Evolutionary conservation across 352 stramenopile genomes (phyloP).

Genomic region (Globisporangium heterothallicum): DNA sequence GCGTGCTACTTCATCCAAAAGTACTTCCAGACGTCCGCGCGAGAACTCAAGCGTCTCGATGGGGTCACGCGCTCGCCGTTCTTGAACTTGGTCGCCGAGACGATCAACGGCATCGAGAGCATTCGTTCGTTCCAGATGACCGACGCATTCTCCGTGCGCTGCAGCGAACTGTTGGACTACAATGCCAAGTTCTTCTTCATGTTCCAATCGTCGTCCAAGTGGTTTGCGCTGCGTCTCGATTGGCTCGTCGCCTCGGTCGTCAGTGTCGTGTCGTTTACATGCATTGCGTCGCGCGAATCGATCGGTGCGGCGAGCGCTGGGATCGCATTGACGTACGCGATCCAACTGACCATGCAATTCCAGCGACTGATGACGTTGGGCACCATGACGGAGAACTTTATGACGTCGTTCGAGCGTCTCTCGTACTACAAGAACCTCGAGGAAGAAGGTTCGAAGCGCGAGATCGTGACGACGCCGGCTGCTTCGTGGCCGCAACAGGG

Average conservation of each 20-base stretch:
- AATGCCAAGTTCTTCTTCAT: constrained; percentile 17
- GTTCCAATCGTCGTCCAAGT: constrained; percentile 6
- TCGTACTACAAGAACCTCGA: constrained; percentile 8
- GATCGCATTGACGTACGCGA: constrained; percentile 19
- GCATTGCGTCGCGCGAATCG: constrained; percentile 3
- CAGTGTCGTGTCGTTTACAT: constrained; percentile 10
- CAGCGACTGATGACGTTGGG: constrained; percentile 6
- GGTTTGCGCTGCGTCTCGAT: constrained; percentile 19
- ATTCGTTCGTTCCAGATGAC: constrained; percentile 53
- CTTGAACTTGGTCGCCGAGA: constrained; percentile 86
- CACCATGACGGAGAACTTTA: constrained; percentile 17
- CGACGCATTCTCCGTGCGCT: constrained; percentile 1
- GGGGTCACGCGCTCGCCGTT: constrained; percentile 70
- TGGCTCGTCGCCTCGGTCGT: constrained; percentile 12
- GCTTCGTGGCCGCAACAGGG: constrained; percentile 14
- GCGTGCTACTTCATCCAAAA: constrained; percentile 22
- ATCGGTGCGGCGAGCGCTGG: constrained; percentile 12
- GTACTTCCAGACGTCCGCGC: constrained; percentile 62
- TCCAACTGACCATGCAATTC: constrained; percentile 33
- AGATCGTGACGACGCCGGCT: not conserved
- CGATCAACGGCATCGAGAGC: constrained; percentile 82
- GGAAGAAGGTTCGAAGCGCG: constrained; percentile 7
- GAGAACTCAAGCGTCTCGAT: constrained; percentile 90
- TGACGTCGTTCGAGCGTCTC: constrained; percentile 21
- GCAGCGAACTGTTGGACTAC: constrained; percentile 11